A percentile compares a stretch with the other conserved stretches of the same genome.
Conservation (phyloP, 1,139 yeast genomes). For the Yamadazyma sp. region DNA sequence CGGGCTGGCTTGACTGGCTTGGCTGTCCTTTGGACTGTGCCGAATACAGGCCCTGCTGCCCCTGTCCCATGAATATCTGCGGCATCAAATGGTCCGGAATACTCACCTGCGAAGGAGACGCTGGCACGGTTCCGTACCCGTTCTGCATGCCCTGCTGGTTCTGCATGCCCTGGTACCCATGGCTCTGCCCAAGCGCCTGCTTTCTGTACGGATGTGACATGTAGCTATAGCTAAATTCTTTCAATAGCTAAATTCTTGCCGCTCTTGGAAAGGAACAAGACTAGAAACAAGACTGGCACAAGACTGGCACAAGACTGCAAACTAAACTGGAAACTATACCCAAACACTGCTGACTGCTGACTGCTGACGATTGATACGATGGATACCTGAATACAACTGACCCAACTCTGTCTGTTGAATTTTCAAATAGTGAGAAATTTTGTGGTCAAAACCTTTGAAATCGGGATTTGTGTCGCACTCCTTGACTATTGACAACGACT, state of each 20-base stretch:
- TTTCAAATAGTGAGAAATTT: not conserved
- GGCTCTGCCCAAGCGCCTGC: conserved; percentile 3
- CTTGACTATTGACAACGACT: too few relatives aligned
- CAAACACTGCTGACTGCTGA: too few relatives aligned
- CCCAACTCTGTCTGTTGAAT: not conserved
- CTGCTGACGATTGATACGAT: too few relatives aligned
- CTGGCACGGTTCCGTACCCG: not conserved
- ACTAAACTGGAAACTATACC: too few relatives aligned
- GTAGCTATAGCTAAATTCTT: not conserved
- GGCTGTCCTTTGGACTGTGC: too few relatives aligned
- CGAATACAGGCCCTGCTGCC: conserved; percentile 3
- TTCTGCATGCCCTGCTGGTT: not conserved
- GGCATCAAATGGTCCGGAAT: conserved; percentile 41
- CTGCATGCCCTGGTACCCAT: not conserved
- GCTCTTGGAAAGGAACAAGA: not conserved
- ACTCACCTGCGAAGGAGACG: conserved; percentile 10
- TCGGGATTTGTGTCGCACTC: not conserved
- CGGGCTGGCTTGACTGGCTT: too few relatives aligned
- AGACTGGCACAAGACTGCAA: too few relatives aligned
- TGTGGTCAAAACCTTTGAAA: not conserved
- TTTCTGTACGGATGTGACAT: conserved; percentile 13
- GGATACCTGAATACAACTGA: too few relatives aligned
- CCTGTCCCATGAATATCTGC: conserved; percentile 13
- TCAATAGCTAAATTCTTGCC: too few relatives aligned
- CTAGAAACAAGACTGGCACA: not conserved